Evolutionary conservation across 306 rosid genomes (phyloP), one percentile per base, ranked within the genome.

Genomic region (Castanopsis chinensis): DNA sequence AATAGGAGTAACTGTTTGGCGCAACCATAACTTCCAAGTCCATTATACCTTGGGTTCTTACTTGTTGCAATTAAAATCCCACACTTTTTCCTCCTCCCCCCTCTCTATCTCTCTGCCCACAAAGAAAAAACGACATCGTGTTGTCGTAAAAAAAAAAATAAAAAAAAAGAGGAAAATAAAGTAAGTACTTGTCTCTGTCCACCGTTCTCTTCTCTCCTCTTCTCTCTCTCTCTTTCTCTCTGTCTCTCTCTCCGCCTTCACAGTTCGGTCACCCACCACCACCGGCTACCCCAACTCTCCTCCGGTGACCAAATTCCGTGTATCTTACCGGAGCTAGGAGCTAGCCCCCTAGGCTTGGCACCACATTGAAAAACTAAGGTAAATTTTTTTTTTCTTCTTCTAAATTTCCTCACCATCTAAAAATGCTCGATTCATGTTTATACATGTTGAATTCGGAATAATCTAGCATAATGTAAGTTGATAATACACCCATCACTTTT

Each of bases 1-100:
- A 37, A 1, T 7, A 1, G 7, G 45, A 7, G 1, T 2, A 2
- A 0, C 0, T 0, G 1, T 0, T 37, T 37, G 3, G 0, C 0
- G 0, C 0, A 37, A 37, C 1, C 3, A 37, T 37, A 0, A 37
- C 0, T 37, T 37, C 1, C 7, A 37, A 37, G 0, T 2, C 1
- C 0, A 23, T 35, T 35, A 1, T 5, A 7, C 45, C 3, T 41
- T 41, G 45, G 45, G 8, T 41, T 41, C 11, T 7, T 7, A 41
- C 45, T 8, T 8, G 30, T 2, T 28, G 11, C 45, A 8, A 41
- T 41, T 41, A 41, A 41, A 37, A 41, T 8, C 12, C 45, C 11
- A 37, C 11, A 41, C 45, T 41, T 41, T 41, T 41, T 41, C 8
- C 45, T 41, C 11, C 45, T 41, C 11, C 11, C 45, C 1, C 6